Percentiles rank a stretch among this genome's conserved stretches.
These are phyloP conservation scores for Chlorencoelia australis DNA, from an alignment of 2,329 filamentous ascomycete genomes.

Conservation along the genomic window DNA sequence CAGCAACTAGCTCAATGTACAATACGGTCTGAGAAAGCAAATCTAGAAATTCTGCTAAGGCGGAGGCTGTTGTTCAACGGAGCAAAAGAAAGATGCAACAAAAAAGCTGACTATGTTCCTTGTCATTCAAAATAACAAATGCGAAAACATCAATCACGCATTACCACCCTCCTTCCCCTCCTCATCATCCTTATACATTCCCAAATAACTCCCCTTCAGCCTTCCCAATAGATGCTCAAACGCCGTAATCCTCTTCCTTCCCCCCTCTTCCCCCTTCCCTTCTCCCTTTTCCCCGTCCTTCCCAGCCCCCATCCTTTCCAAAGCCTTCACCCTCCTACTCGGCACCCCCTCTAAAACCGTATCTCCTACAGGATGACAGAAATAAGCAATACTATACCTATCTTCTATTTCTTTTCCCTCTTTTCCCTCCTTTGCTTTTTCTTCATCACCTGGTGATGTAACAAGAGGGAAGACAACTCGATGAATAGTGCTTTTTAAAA, in stretches of 20 bases:
- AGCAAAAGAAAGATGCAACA: too few relatives aligned
- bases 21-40: too few relatives aligned
- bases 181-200: constrained; percentile 39
- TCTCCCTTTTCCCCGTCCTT: constrained; percentile 35
- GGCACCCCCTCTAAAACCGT: constrained; percentile 48
- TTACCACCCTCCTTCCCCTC: not conserved
- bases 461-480: constrained; percentile 62
- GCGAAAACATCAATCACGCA: too few relatives aligned
- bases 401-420: constrained; percentile 30
- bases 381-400: constrained; percentile 58
- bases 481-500: constrained; percentile 82
- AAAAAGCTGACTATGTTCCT: too few relatives aligned
- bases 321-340: constrained; percentile 43
- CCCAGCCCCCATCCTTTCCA: constrained; percentile 51
- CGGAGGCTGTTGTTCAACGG: too few relatives aligned
- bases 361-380: constrained; percentile 51
- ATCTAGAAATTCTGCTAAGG: too few relatives aligned
- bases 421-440: constrained; percentile 35
- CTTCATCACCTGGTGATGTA: constrained; percentile 7
- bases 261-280: constrained; percentile 24
- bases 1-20: too few relatives aligned
- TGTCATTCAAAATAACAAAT: too few relatives aligned
- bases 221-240: constrained; percentile 54
- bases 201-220: constrained; percentile 47
- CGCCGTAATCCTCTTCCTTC: constrained; percentile 49